A percentile compares a stretch with the other conserved stretches of the same genome.
These are phyloP conservation scores for Puccinia coronata DNA, from an alignment of 1,284 basidiomycete genomes.

Conservation along the genomic window DNA sequence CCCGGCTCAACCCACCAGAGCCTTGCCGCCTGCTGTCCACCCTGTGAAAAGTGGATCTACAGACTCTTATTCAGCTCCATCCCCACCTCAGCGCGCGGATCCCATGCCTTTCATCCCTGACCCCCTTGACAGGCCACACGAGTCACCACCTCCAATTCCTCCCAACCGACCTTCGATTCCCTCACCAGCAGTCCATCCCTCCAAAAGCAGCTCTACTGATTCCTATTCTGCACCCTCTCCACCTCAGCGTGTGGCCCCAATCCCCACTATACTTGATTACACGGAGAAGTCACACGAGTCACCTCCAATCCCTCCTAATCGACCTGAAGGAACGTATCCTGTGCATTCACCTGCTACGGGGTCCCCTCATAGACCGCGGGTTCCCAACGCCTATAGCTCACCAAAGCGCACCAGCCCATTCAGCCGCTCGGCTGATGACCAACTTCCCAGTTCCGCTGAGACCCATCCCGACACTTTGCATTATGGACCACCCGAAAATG, in stretches of 20 bases:
- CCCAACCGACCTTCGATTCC: constrained; percentile 9
- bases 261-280: constrained; percentile 1
- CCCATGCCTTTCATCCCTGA: constrained; percentile 10
- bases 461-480: neutral
- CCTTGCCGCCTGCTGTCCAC: constrained; percentile 11
- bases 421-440: constrained; percentile 30
- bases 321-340: neutral
- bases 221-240: constrained; percentile 28
- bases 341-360: neutral
- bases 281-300: constrained; percentile 4
- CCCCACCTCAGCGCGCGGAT: constrained; percentile 27
- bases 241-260: constrained; percentile 12
- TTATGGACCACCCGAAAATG: neutral
- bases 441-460: neutral
- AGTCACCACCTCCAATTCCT: constrained; percentile 26
- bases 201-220: neutral
- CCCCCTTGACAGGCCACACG: neutral
- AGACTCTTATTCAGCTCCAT: constrained; percentile 23
- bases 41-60: constrained; percentile 2
- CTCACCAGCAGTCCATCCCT: constrained; percentile 12
- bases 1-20: constrained; percentile 23
- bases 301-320: constrained; percentile 22
- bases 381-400: constrained; percentile 36
- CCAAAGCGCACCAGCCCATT: constrained; percentile 25
- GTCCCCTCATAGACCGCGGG: constrained; percentile 18